Evolutionary conservation across 208 protist species (phyloP), one percentile per base, ranked within the genome.

Genomic region (Vickermania spadyakhi): DNA sequence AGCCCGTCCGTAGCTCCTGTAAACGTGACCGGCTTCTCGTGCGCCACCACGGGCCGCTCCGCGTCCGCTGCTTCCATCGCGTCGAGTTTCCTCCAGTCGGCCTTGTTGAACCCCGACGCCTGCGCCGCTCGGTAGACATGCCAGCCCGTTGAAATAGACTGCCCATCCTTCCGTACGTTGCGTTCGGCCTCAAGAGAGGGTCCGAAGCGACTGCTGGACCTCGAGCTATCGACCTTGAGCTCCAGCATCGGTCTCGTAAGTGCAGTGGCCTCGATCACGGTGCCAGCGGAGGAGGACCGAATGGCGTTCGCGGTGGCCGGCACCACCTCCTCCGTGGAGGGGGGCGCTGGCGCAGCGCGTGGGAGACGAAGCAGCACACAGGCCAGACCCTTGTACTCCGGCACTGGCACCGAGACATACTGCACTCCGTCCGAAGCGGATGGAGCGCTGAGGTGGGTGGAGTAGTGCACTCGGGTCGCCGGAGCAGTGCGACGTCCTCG

Each of bases 41-140:
- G 18, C 11, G 11, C 11, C 36, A 45, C 36, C 36, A 45, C 11
- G 0, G 60, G 62, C 13, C 55, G 57, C 45, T 29, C 57, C n/a
- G 61, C 72, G 54, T 70, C 45, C 2, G 79, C 70, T 13, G 50
- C 52, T 3, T 81, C 66, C 14, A 63, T 41, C 3, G 59, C 74
- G 29, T 85, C 79, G 70, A 85, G 73, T 28, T 64, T 72, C 41
- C 79, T 81, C 75, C 79, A 85, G 60, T 85, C 79, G 2, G 62
- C 56, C 31, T 63, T 70, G 28, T 70, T 75, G 30, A 82, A n/a
- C 11, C 36, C 36, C 11, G 36, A 45, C 11, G 18, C 7, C 11
- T 7, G 18, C 18, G 7, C 11, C 11, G 36, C 41, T 42, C 23
- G 26, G 41, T 31, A 22, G 26, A 28, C n/a, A 21, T 14, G 56